A percentile compares a stretch with the other conserved stretches of the same genome.
Evolutionary conservation across 805 yeast species (phyloP).

Genomic region (Candida sonorensis): DNA sequence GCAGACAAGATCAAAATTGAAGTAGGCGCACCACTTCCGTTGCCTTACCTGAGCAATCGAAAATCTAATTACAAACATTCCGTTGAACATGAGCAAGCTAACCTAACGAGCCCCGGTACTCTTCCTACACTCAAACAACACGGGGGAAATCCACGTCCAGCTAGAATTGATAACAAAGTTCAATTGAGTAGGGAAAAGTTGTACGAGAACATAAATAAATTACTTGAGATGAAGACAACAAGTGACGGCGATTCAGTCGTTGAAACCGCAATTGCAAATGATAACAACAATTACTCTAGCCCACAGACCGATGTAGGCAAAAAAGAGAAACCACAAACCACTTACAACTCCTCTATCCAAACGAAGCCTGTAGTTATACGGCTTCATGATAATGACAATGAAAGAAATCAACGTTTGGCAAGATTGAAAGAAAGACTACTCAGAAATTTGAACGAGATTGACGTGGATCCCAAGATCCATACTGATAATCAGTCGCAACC

Average conservation of each 20-base stretch:
- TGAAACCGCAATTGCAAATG: not conserved
- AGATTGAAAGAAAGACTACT: not conserved
- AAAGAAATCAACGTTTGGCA: not conserved
- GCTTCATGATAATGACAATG: not conserved
- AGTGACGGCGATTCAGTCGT: no score
- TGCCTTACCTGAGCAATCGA: not conserved
- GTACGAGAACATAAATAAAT: not conserved
- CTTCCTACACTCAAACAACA: not conserved
- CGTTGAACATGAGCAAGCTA: no score
- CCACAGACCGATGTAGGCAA: no score
- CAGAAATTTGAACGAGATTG: not conserved
- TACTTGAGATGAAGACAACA: not conserved
- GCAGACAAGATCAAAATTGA: not conserved
- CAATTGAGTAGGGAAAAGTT: not conserved
- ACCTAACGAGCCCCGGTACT: no score
- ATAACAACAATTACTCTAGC: no score
- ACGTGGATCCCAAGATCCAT: no score
- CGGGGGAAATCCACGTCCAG: not conserved
- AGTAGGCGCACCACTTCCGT: not conserved
- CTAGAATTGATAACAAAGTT: no score
- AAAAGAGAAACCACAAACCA: no score
- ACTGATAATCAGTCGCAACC: no score
- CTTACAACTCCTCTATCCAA: no score
- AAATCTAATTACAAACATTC: no score
- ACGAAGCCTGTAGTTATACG: no score